Evolutionary conservation across 1,284 basidiomycete genomes (phyloP).

Genomic region (Papiliotrema fonsecae): DNA sequence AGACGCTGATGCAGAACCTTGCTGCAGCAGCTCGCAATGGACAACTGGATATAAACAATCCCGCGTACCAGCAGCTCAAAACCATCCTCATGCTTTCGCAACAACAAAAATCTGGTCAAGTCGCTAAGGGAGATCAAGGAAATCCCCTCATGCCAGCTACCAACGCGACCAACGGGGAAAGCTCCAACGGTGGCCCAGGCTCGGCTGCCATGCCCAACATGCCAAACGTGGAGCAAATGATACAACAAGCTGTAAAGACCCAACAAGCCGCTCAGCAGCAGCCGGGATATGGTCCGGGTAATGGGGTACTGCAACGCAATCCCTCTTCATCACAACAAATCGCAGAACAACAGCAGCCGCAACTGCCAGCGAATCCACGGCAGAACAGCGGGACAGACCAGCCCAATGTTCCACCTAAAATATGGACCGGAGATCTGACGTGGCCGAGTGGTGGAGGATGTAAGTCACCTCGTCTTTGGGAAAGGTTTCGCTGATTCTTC

Average conservation of each 20-base stretch:
- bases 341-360: not conserved
- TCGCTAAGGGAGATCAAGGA: not conserved
- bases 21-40: conserved; percentile 13
- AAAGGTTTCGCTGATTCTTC: not conserved
- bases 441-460: not conserved
- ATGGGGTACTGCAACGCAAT: not conserved
- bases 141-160: not conserved
- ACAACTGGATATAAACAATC: conserved; percentile 13
- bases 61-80: conserved; percentile 18
- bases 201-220: not conserved
- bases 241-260: conserved; percentile 14
- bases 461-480: not conserved
- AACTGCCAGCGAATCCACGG: not conserved
- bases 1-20: conserved; percentile 14
- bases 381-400: not conserved
- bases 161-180: not conserved
- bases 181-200: not conserved
- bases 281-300: not conserved
- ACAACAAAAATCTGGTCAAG: conserved; percentile 2
- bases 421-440: not conserved
- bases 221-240: conserved; percentile 12
- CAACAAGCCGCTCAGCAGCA: conserved; percentile 10
- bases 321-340: not conserved
- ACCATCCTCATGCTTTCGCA: conserved; percentile 16
- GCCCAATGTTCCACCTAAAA: not conserved